Conservation (phyloP, 2,329 filamentous ascomycete species). For the Leptographium radiaticola region DNA sequence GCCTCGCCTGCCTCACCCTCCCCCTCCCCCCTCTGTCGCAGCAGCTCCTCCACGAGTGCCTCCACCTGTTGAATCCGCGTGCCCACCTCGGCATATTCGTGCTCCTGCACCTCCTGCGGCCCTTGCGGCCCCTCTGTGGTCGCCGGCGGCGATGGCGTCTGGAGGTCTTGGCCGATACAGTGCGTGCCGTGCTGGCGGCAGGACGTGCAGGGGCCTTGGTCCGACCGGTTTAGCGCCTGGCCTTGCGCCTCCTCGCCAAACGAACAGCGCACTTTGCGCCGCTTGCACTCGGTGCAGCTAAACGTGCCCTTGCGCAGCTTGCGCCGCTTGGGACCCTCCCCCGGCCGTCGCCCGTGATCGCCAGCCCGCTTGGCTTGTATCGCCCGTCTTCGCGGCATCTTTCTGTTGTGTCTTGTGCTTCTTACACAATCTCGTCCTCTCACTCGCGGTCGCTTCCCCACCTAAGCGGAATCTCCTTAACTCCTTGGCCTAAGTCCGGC, state of each 20-base stretch:
- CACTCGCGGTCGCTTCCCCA: no score
- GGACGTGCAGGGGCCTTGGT: constrained; percentile 23
- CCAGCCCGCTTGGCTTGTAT: background rate
- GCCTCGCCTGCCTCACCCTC: background rate
- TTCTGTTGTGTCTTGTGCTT: no score
- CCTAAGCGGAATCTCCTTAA: no score
- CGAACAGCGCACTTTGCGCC: constrained; percentile 36
- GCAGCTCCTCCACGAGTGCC: constrained; percentile 20
- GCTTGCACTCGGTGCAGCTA: constrained; percentile 41
- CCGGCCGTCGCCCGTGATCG: background rate
- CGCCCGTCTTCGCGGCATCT: background rate
- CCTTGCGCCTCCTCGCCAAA: constrained; percentile 15
- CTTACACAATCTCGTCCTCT: no score
- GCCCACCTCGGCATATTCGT: background rate
- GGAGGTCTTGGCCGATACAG: constrained; percentile 33
- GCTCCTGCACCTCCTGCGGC: background rate
- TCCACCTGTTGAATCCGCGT: constrained; percentile 19
- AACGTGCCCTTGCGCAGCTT: constrained; percentile 37
- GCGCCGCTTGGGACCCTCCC: constrained; percentile 1
- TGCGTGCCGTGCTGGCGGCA: constrained; percentile 27
- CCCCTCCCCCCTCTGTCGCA: background rate
- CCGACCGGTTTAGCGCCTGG: no score
- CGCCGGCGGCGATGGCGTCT: background rate
- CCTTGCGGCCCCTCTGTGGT: no score
- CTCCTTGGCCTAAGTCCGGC: no score